These are phyloP conservation scores for Coemansia sp. DNA, from an alignment of 192 early-diverging fungal species.

Conservation along the genomic window DNA sequence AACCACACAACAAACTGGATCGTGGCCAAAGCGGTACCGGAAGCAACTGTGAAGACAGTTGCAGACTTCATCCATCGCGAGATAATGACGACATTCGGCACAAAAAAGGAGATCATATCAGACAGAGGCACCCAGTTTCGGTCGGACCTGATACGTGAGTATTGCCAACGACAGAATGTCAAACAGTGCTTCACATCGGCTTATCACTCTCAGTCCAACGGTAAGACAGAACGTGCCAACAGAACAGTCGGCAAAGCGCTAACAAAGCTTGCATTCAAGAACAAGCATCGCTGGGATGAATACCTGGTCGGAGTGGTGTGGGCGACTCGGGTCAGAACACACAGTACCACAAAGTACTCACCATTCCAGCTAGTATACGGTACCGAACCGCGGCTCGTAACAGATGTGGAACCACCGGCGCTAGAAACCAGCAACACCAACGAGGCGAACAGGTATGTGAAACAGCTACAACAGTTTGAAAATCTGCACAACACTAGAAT, in stretches of 20 bases:
- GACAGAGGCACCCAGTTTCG: slow-evolving; percentile 7
- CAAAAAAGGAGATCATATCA: slow-evolving; percentile 8
- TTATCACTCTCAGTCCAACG: slow-evolving; percentile 14
- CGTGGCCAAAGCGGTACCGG: slow-evolving; percentile 7
- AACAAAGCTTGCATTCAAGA: background rate
- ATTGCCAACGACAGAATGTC: background rate
- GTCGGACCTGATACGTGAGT: background rate
- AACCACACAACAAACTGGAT: slow-evolving; percentile 18
- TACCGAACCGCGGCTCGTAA: no score
- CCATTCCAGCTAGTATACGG: no score
- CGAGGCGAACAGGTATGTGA: no score
- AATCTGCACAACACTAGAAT: no score
- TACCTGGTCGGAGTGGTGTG: background rate
- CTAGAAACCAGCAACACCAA: no score
- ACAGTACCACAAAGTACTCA: no score
- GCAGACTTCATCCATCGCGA: slow-evolving; percentile 12
- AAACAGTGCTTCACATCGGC: slow-evolving; percentile 11
- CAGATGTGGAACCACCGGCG: no score
- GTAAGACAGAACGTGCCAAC: slow-evolving; percentile 12
- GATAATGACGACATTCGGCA: slow-evolving; percentile 1
- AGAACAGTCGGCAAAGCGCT: slow-evolving; percentile 6
- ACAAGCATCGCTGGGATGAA: slow-evolving; percentile 12
- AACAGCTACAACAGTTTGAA: no score
- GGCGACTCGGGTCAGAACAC: no score
- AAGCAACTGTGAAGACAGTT: slow-evolving; percentile 8